These are phyloP conservation scores for Globisporangium spinosum DNA, from an alignment of 352 stramenopile genomes.

Conservation along the genomic window DNA sequence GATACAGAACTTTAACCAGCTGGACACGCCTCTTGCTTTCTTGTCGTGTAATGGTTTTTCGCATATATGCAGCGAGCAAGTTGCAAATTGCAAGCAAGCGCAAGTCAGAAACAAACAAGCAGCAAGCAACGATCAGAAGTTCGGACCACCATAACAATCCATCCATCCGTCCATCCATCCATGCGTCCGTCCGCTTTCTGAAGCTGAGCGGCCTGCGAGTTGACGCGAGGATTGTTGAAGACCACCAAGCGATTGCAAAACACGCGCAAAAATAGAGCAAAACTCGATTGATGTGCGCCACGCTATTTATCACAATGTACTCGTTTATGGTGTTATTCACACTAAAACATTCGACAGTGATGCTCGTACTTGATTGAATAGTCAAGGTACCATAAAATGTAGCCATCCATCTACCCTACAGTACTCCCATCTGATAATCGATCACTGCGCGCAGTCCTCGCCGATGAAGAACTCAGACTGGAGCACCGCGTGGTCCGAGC, in stretches of 20 bases:
- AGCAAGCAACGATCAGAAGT: neutral
- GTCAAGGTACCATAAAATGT: no score
- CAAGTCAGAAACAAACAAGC: neutral
- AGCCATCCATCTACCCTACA: no score
- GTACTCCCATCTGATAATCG: no score
- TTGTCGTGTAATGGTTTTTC: neutral
- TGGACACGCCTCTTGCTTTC: neutral
- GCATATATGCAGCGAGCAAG: neutral
- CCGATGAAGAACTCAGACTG: conserved; percentile 64
- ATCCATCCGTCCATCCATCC: no score
- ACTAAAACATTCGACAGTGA: no score
- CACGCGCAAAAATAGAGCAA: no score
- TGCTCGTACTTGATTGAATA: no score
- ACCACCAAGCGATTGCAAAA: no score
- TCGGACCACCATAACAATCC: neutral
- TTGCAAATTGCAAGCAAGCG: neutral
- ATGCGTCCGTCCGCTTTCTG: neutral
- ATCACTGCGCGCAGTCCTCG: conserved; percentile 1
- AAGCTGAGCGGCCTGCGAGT: neutral
- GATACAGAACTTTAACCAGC: conserved; percentile 1
- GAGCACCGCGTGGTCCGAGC: conserved; percentile 60
- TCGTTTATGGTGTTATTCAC: no score
- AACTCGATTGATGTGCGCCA: no score
- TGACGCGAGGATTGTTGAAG: no score
- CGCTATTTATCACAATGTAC: no score